These are phyloP conservation scores for Pharnaceum exiguum DNA, from an alignment of 148 eudicot genomes.

Conservation along the genomic window DNA sequence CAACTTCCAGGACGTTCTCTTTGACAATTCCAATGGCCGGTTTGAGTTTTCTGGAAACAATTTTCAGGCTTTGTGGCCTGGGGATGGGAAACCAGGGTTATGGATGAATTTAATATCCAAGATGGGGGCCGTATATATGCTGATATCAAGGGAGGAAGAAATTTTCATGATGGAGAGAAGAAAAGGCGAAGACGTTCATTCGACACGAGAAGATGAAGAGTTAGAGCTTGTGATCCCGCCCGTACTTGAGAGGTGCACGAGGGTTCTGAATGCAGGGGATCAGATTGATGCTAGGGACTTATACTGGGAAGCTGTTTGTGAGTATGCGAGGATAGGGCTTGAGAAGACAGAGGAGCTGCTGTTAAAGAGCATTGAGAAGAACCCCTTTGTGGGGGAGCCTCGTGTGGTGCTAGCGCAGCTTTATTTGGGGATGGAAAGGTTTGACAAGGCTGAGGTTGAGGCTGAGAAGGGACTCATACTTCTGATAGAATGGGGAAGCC, in stretches of 20 bases:
- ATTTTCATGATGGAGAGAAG: slow-evolving; percentile 30
- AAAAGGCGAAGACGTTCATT: not conserved
- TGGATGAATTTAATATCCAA: slow-evolving; percentile 78
- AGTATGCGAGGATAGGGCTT: slow-evolving; percentile 21
- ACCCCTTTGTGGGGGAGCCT: slow-evolving; percentile 89
- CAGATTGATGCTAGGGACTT: slow-evolving; percentile 64
- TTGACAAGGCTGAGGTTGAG: slow-evolving; percentile 60
- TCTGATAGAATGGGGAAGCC: slow-evolving; percentile 83
- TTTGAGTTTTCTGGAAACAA: slow-evolving; percentile 60
- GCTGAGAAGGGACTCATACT: slow-evolving; percentile 54
- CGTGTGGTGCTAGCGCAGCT: slow-evolving; percentile 68
- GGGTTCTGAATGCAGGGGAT: slow-evolving; percentile 47
- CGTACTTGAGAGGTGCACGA: slow-evolving; percentile 58
- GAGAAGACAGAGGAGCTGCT: slow-evolving; percentile 53
- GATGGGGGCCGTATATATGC: slow-evolving; percentile 69
- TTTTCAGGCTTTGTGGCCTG: slow-evolving; percentile 62
- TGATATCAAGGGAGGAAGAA: slow-evolving; percentile 71
- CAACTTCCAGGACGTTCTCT: slow-evolving; percentile 65
- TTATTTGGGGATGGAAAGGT: slow-evolving; percentile 53
- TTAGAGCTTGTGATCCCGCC: slow-evolving; percentile 79
- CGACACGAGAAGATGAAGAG: slow-evolving; percentile 3
- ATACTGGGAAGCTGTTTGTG: slow-evolving; percentile 87
- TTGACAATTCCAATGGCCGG: slow-evolving; percentile 57
- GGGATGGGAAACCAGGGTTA: slow-evolving; percentile 88
- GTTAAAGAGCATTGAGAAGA: slow-evolving; percentile 49